phyloP scores from a whole-genome alignment of 2,329 filamentous ascomycete genomes.

The Fusarium humuli region DNA sequence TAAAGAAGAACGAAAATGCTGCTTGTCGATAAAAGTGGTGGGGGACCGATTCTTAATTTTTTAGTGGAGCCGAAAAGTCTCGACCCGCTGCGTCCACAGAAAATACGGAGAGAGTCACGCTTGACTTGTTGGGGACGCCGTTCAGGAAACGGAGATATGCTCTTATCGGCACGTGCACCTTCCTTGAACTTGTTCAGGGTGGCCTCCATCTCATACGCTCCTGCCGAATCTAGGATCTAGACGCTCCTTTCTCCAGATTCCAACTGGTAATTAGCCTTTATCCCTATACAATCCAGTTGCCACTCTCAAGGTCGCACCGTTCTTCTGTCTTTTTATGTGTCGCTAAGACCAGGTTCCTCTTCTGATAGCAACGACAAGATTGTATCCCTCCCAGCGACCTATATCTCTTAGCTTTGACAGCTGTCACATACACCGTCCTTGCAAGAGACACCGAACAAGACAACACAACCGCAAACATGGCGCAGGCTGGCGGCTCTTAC shows the following conservation, averaged over 20 bases:
- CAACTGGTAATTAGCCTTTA: conserved; percentile 32
- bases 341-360: conserved; percentile 7
- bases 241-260: conserved; percentile 46
- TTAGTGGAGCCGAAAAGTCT: conserved; percentile 42
- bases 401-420: conserved; percentile 39
- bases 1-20: conserved; percentile 35
- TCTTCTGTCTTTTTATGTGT: conserved; percentile 3
- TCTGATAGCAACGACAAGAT: conserved; percentile 11
- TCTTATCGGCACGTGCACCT: conserved; percentile 46
- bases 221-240: conserved; percentile 45
- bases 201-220: conserved; percentile 44
- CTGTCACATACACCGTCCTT: conserved; percentile 41
- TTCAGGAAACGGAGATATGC: conserved; percentile 12
- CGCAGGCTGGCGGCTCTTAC: conserved; percentile 85
- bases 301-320: conserved; percentile 30
- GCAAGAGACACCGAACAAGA: conserved; percentile 28
- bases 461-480: conserved; percentile 69
- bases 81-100: conserved; percentile 21
- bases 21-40: conserved; percentile 42
- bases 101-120: conserved; percentile 5
- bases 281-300: conserved; percentile 36
- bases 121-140: conserved; percentile 20
- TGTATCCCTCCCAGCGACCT: conserved; percentile 14
- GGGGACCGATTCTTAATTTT: conserved; percentile 47
- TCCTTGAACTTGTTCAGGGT: conserved; percentile 34